Evolutionary conservation across 345 rosid species (phyloP).

Genomic region (Salix purpurea): DNA sequence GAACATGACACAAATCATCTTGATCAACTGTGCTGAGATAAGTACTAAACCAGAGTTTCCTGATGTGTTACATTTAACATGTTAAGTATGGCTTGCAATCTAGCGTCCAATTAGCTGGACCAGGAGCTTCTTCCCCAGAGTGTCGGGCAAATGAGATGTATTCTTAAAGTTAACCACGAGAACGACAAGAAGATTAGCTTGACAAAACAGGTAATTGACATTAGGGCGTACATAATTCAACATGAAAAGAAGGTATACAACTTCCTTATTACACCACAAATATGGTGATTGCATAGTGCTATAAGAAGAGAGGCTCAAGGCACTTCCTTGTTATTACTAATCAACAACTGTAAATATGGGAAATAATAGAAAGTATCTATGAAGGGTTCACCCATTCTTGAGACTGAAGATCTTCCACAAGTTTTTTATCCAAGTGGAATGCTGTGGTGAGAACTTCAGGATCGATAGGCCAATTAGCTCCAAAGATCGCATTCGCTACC

Average conservation of each 20-base stretch:
- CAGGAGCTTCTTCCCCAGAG: too few species aligned
- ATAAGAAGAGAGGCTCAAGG: background rate
- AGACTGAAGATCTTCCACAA: background rate
- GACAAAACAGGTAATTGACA: too few species aligned
- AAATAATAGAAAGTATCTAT: background rate
- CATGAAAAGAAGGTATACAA: background rate
- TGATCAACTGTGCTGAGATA: background rate
- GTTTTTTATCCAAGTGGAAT: conserved; percentile 9
- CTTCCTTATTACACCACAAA: background rate
- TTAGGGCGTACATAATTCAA: too few species aligned
- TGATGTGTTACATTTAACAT: background rate
- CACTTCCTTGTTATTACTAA: background rate
- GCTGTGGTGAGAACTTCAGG: conserved; percentile 15
- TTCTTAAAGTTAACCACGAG: too few species aligned
- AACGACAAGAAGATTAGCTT: too few species aligned
- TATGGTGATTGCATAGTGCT: background rate
- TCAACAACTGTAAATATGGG: background rate
- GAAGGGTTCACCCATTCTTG: background rate
- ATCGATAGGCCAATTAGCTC: background rate
- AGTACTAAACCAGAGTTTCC: background rate
- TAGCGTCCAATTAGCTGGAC: background rate
- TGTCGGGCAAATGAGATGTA: too few species aligned
- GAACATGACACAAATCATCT: background rate
- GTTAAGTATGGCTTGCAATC: background rate
- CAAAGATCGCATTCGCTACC: conserved; percentile 9